Conservation (phyloP, 805 yeast genomes). For the Metschnikowia proteae region DNA sequence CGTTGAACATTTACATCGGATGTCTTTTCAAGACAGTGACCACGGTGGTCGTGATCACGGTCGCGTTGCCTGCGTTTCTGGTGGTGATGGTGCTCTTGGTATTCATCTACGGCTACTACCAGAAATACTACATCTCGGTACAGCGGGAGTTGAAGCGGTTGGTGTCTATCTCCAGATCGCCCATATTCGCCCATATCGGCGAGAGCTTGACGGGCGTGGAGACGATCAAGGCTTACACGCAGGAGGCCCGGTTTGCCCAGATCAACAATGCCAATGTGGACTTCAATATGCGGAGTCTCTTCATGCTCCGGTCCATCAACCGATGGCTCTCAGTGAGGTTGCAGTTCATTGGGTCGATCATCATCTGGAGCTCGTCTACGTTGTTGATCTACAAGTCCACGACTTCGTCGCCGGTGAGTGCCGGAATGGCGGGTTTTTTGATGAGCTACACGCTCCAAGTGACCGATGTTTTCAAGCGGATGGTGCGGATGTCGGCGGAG, state of each 20-base stretch:
- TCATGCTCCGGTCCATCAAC: conserved; percentile 50
- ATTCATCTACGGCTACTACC: conserved; percentile 64
- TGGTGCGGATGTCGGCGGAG: conserved; percentile 60
- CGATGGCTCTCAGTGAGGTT: conserved; percentile 66
- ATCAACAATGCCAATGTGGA: conserved; percentile 52
- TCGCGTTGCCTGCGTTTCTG: conserved; percentile 52
- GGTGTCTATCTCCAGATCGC: conserved; percentile 67
- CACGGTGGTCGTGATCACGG: conserved; percentile 50
- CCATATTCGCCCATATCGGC: conserved; percentile 55
- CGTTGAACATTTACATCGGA: conserved; percentile 46
- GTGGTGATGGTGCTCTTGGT: conserved; percentile 45
- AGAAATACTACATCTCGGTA: conserved; percentile 75
- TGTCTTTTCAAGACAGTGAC: conserved; percentile 43
- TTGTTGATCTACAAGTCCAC: conserved; percentile 40
- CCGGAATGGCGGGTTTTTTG: conserved; percentile 62
- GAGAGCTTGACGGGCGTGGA: conserved; percentile 76
- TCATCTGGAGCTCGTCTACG: conserved; percentile 49
- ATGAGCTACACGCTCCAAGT: conserved; percentile 62
- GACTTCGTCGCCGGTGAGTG: conserved; percentile 38
- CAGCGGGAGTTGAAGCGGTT: conserved; percentile 60
- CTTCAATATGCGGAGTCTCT: conserved; percentile 44
- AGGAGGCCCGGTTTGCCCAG: conserved; percentile 55
- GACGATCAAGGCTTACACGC: conserved; percentile 77
- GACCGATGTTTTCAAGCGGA: conserved; percentile 49
- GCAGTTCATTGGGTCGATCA: conserved; percentile 56